Conservation (phyloP, 192 early-diverging fungal species). For the Linnemannia schmuckeri region DNA sequence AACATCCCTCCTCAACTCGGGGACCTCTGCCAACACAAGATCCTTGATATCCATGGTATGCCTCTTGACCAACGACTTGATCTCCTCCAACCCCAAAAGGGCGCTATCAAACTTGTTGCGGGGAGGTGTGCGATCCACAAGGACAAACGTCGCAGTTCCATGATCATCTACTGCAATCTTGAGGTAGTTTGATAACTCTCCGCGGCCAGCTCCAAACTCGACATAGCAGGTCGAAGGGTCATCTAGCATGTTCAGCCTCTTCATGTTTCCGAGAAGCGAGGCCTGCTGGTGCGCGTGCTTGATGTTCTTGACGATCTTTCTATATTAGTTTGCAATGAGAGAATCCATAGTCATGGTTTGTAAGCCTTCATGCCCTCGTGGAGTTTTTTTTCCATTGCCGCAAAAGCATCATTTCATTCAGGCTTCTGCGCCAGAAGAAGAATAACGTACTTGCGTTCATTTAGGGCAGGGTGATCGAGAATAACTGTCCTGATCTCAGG, state of each 20-base stretch:
- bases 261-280: constrained; percentile 88
- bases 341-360: background rate
- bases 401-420: background rate
- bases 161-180: constrained; percentile 63
- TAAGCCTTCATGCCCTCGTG: background rate
- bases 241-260: constrained; percentile 66
- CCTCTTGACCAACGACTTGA: constrained; percentile 66
- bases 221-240: constrained; percentile 70
- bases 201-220: constrained; percentile 87
- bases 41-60: constrained; percentile 89
- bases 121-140: constrained; percentile 85
- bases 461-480: constrained; percentile 41
- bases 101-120: constrained; percentile 75
- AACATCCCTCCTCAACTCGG: constrained; percentile 51
- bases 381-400: background rate
- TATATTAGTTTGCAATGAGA: constrained; percentile 2
- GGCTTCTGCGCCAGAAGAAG: background rate
- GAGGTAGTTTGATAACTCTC: constrained; percentile 65
- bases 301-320: constrained; percentile 52
- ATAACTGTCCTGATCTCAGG: constrained; percentile 43
- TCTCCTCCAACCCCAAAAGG: constrained; percentile 54
- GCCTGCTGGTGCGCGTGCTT: constrained; percentile 72
- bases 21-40: constrained; percentile 74
- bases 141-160: constrained; percentile 63
- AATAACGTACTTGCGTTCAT: constrained; percentile 51